phyloP scores from a whole-genome alignment of 1,139 yeast genomes.

The Yamadazyma taylorii region DNA sequence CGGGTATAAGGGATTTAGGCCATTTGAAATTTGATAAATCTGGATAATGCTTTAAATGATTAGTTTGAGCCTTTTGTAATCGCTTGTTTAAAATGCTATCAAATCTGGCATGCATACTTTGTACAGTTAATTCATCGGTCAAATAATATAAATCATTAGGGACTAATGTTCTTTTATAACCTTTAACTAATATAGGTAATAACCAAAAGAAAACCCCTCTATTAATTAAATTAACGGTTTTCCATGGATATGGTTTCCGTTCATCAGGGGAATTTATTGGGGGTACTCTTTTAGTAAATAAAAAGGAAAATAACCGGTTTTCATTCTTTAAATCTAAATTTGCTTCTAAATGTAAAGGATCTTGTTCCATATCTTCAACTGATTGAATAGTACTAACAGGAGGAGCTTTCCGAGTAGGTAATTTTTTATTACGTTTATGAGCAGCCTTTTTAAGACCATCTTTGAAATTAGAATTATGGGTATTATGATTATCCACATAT shows the following conservation, averaged over 20 bases:
- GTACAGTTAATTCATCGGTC: constrained; percentile 41
- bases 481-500: constrained; percentile 16
- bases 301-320: constrained; percentile 31
- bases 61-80: constrained; percentile 22
- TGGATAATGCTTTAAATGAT: constrained; percentile 25
- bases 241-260: constrained; percentile 40
- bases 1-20: constrained; percentile 38
- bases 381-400: constrained; percentile 15
- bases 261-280: constrained; percentile 38
- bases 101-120: constrained; percentile 36
- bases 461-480: too few species aligned
- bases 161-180: constrained; percentile 43
- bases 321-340: constrained; percentile 23
- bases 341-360: constrained; percentile 12
- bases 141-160: constrained; percentile 43
- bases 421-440: constrained; percentile 4
- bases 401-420: constrained; percentile 8
- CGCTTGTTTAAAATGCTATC: constrained; percentile 25
- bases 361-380: constrained; percentile 5
- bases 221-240: constrained; percentile 22
- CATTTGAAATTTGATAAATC: constrained; percentile 31
- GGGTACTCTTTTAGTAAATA: constrained; percentile 38
- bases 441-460: background rate
- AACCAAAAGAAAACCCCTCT: constrained; percentile 43
- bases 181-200: constrained; percentile 40